Conservation (phyloP, 139 green algal species). For the Chlamydomonas eustigma region DNA sequence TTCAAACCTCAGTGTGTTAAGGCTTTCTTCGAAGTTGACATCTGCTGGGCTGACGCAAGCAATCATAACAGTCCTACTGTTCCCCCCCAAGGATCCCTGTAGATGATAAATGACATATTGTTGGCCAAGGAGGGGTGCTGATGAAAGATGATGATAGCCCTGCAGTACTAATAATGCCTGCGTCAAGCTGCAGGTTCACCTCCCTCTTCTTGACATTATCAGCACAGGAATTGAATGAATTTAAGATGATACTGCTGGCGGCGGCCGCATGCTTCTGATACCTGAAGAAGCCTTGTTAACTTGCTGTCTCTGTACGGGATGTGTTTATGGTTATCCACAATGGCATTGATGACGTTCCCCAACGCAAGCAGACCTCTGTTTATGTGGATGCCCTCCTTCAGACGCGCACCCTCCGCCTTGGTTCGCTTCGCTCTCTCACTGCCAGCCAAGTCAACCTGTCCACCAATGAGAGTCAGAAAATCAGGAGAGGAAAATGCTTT, state of each 20-base stretch:
- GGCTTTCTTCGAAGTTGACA: slow-evolving; percentile 82
- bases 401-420: slow-evolving; percentile 70
- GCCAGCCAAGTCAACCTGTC: slow-evolving; percentile 69
- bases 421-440: slow-evolving; percentile 93
- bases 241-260: no score
- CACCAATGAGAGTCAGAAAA: slow-evolving; percentile 21
- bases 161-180: no score
- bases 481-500: background rate
- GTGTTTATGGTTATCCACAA: slow-evolving; percentile 79
- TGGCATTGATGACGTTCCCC: slow-evolving; percentile 94
- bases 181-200: no score
- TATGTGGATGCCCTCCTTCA: slow-evolving; percentile 89
- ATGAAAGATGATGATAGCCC: no score
- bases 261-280: no score
- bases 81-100: slow-evolving; percentile 92
- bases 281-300: slow-evolving; percentile 91
- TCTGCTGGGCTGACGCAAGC: slow-evolving; percentile 88
- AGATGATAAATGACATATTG: background rate
- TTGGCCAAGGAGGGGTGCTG: background rate
- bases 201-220: no score
- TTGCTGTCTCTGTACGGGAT: slow-evolving; percentile 82
- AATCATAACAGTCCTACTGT: slow-evolving; percentile 93
- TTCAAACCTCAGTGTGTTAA: slow-evolving; percentile 74
- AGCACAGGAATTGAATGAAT: no score
- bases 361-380: slow-evolving; percentile 92